These are phyloP conservation scores for Penicillium mononematosum DNA, from an alignment of 495 filamentous ascomycete species.

Conservation along the genomic window DNA sequence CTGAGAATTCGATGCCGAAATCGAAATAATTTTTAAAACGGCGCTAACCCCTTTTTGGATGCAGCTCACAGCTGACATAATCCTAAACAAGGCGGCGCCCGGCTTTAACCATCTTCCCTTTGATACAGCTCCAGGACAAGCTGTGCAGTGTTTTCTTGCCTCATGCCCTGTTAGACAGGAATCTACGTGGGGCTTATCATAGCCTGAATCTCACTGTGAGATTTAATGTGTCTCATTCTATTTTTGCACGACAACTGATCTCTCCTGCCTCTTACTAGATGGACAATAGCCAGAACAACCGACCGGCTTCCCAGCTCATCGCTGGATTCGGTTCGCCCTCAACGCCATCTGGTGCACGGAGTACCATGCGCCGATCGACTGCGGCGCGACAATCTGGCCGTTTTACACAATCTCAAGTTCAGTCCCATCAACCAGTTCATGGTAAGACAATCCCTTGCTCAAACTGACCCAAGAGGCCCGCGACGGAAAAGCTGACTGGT, in stretches of 20 bases:
- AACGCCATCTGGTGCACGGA: conserved; percentile 29
- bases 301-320: conserved; percentile 35
- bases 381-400: conserved; percentile 33
- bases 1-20: conserved; percentile 28
- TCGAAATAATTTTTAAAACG: conserved; percentile 49
- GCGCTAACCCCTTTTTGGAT: conserved; percentile 38
- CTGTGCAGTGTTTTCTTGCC: conserved; percentile 1
- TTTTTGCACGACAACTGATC: conserved; percentile 3
- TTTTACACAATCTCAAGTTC: conserved; percentile 26
- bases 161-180: conserved; percentile 2
- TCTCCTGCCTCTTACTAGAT: conserved; percentile 19
- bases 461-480: neutral
- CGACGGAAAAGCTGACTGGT: conserved; percentile 15
- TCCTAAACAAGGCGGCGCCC: conserved; percentile 21
- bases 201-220: conserved; percentile 1
- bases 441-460: conserved; percentile 15
- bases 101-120: conserved; percentile 1
- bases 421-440: conserved; percentile 24
- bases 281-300: conserved; percentile 33
- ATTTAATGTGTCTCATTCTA: neutral
- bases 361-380: conserved; percentile 30
- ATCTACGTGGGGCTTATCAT: neutral
- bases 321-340: conserved; percentile 34
- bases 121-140: conserved; percentile 3
- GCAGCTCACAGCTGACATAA: conserved; percentile 36